Conservation (phyloP, 1,284 basidiomycete species). For the Malassezia slooffiae region DNA sequence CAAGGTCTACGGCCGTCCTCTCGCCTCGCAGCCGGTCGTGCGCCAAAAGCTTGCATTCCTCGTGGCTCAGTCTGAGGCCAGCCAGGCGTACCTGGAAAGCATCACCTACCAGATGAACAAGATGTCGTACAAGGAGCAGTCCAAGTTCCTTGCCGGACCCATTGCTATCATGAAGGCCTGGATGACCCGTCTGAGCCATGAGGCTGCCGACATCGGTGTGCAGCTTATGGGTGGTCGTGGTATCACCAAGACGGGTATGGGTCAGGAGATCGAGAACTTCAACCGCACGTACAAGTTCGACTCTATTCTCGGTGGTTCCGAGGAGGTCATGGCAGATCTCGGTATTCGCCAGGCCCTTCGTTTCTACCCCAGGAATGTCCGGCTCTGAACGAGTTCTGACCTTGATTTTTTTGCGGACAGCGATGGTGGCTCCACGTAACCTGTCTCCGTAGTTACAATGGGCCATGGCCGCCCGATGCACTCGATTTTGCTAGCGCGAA, state of each 20-base stretch:
- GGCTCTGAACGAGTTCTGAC: conserved; percentile 15
- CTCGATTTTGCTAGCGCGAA: too few relatives aligned
- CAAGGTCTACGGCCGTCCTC: conserved; percentile 51
- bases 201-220: conserved; percentile 63
- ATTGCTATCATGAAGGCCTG: conserved; percentile 62
- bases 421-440: too few relatives aligned
- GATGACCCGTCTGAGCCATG: conserved; percentile 42
- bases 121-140: conserved; percentile 62
- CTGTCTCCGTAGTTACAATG: too few relatives aligned
- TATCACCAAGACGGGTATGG: conserved; percentile 59
- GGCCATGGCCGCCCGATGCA: too few relatives aligned
- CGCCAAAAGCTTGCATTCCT: conserved; percentile 71
- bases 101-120: conserved; percentile 84
- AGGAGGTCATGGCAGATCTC: conserved; percentile 51
- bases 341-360: conserved; percentile 51
- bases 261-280: conserved; percentile 50
- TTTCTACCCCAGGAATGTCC: conserved; percentile 38
- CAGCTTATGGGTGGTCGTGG: conserved; percentile 62
- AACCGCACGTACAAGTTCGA: conserved; percentile 63
- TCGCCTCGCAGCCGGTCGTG: conserved; percentile 71
- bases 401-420: not conserved
- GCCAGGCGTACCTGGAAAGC: conserved; percentile 78
- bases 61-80: conserved; percentile 71
- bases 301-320: conserved; percentile 47
- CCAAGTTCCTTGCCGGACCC: conserved; percentile 52